Base-by-base conservation (phyloP, 257 asterid species). In the Sherardia arvensis region DNA sequence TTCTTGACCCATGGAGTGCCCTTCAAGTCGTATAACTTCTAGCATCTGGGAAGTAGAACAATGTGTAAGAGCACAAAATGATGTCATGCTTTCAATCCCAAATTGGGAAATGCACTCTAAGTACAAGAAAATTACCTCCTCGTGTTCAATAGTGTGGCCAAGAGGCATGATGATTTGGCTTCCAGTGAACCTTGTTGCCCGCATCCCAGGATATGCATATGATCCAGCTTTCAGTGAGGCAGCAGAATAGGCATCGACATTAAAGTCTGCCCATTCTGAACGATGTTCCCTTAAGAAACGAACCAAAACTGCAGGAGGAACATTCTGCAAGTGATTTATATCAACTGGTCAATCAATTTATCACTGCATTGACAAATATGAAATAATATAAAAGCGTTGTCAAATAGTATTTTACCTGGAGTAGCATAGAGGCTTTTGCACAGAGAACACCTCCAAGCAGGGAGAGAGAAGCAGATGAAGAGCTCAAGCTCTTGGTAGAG, bases 201-300 rank as follows among this genome's bases (percentile, higher is more conserved):
- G 78, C 88, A 84, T 80, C 57, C 96, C 99, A 0, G 92, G 96
- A 77, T 84, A 84, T 0, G 89, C 72, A 22, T 83, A 85, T 1
- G 96, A 73, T 80, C 76, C 81, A 43, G 93, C 68, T 74, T 87
- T 93, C 75, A 90, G 68, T 15, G 96, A 74, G 0, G 96, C 84
- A 55, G 97, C 95, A 53, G 90, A 73, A 73, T 83, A 93, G 30
- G 99, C 99, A 69, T 90, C 97, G 7, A 93, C 85, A 30, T 72
- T 93, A 69, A 93, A 93, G 73, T 93, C 99, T 0, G 99, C 99
- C 99, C 99, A 93, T 73, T 93, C 99, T 0, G 99, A 93, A 18
- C 99, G 89, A 51, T 93, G 99, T 80, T 93, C 99, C 78, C 99
- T 86, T 7, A 93, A 73, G 74, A 87, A 93, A 18, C 95, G 95